Base-by-base conservation (phyloP, 1,284 basidiomycete genomes). In the Leucoagaricus sp. region DNA sequence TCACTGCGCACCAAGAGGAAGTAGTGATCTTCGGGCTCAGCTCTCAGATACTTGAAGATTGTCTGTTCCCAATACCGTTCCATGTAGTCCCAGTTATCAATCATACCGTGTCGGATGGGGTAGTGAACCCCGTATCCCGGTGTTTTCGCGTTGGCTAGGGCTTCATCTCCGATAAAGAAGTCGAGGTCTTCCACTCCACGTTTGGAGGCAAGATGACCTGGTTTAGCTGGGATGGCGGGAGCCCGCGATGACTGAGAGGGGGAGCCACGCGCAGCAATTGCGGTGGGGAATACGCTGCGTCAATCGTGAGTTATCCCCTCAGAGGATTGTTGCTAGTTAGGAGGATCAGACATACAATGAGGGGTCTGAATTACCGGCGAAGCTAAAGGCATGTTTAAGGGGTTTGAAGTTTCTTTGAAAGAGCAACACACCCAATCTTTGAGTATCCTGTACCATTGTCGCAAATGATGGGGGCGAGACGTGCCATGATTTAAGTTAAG, bases 1-100 rank as follows among this genome's bases (percentile, higher is more conserved):
- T 21, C 38, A 46, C 21, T 48, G 81, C 92, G 70, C 65, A 98
- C 96, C 67, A 99, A 79, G 61, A 99, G 84, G 72, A 98, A 98
- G 74, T 98, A 94, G 74, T 99, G 97, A 75, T 99, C 97, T 75
- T 99, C 97, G 12, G 97, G 97, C 75, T 99, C 97, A 12, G 96
- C 96, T 58, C 96, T 85, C 60, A 99, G 82, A 77, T 99, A 99
- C 78, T 99, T 99, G 87, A 99, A 99, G 83, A 99, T 99, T 64
- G 91, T 94, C 79, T 99, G 96, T 74, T 98, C 96, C 97, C 96
- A 99, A 76, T 96, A 99, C 9, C 97, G 82, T 74, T 99, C 97
- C 97, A 99, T 99, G 67, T 97, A 87, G 75, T 99, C 97, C 97
- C 97, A 99, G 71, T 99, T 98, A 64, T 99, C 97, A 69, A 99